Evolutionary conservation across 106 monocot species (phyloP), one percentile per base, ranked within the genome.

Genomic region (Acorus gramineus): DNA sequence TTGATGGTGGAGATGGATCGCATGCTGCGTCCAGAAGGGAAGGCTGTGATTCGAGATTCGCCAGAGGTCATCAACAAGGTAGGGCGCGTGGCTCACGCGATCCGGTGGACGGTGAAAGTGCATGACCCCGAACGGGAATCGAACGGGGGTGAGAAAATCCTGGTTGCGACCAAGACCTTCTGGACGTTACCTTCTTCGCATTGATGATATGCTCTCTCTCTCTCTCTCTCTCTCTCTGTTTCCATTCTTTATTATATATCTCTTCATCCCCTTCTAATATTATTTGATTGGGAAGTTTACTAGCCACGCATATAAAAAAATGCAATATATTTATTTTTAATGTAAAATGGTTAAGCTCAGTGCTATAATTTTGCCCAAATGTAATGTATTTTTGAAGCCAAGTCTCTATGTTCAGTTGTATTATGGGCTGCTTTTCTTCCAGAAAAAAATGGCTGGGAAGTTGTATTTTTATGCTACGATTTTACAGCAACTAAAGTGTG

Each of bases 1-100:
- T 13, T 98, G 52, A 78, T 91, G 79, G 64, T 98, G 63, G 96
- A 98, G 69, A 98, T 91, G 82, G 91, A 98, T 67, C 77, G 96
- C 11, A 87, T 98, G 50, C 57, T 98, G 66, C 84, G 87, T n/a
- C 96, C 91, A 59, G 81, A 79, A 81, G 91, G 96, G 74, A 87
- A 71, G 7, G 90, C 63, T 2, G 70, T 96, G 46, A 79, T 96
- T 14, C 78, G 87, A 44, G 90, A 85, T 11, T 56, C 66, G 14
- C 66, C 75, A 3, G 82, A 85, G 56, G 73, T 77, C 14, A 83
- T 91, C 3, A 79, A 91, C 42, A 98, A 81, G 74, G 76, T 85
- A 45, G 70, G 55, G 3, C 73, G 72, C 11, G 64, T 91, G 52
- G 82, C 87, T 6, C 73, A 54, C 57, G 85, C 83, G 3, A 81